phyloP scores from a whole-genome alignment of 2,329 filamentous ascomycete genomes.

The Aspergillus terreus region DNA sequence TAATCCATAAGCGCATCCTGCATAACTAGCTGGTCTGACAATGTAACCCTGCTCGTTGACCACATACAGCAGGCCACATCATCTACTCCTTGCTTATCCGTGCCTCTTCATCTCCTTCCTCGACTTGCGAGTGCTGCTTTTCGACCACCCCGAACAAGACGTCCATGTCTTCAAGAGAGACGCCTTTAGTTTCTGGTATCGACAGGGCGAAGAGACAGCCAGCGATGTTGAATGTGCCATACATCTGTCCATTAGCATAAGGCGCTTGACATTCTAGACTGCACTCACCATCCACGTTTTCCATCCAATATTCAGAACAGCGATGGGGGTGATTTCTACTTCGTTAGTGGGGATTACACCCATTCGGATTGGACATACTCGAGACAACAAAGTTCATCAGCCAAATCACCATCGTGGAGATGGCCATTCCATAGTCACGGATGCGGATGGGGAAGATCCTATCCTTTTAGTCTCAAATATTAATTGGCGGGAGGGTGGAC shows the following conservation, averaged over 20 bases:
- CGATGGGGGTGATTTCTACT: slow-evolving; percentile 1
- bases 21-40: too few relatives aligned
- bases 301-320: slow-evolving; percentile 1
- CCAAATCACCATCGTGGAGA: slow-evolving; percentile 1
- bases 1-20: too few relatives aligned
- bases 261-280: background rate
- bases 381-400: slow-evolving; percentile 2
- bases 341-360: background rate
- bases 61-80: too few relatives aligned
- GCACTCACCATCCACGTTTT: slow-evolving; percentile 2
- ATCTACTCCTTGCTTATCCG: background rate
- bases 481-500: background rate
- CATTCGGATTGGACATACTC: background rate
- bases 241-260: background rate
- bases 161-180: background rate
- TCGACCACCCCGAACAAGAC: background rate
- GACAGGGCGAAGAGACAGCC: background rate
- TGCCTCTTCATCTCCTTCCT: background rate
- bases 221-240: slow-evolving; percentile 1
- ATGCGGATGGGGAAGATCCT: slow-evolving; percentile 4
- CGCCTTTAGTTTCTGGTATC: slow-evolving; percentile 2
- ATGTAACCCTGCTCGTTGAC: too few relatives aligned
- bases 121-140: background rate
- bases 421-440: slow-evolving; percentile 1
- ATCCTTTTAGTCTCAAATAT: background rate